phyloP scores from a whole-genome alignment of 148 eudicot genomes.

The Gaultheria prostrata region DNA sequence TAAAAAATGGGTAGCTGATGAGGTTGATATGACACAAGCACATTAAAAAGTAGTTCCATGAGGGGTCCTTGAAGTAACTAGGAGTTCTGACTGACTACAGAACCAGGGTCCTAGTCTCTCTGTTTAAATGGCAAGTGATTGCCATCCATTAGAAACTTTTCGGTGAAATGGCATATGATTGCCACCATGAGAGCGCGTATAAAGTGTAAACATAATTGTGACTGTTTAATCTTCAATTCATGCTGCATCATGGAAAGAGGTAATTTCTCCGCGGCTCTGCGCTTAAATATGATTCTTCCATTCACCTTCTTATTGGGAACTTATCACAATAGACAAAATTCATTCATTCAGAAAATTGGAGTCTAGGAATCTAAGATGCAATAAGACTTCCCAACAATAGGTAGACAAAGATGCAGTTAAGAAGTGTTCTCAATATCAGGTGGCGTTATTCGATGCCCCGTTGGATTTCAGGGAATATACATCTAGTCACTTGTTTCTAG shows the following conservation, averaged over 20 bases:
- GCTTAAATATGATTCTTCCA: not conserved
- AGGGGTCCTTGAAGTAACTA: not conserved
- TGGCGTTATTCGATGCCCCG: not conserved
- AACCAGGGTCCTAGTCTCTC: not conserved
- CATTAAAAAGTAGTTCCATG: not conserved
- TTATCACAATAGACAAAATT: not conserved
- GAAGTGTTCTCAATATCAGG: not conserved
- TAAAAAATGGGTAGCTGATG: not conserved
- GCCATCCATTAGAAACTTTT: not conserved
- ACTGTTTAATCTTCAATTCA: not conserved
- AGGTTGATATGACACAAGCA: not conserved
- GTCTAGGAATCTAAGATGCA: not conserved
- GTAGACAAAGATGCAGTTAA: conserved; percentile 2
- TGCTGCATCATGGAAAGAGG: not conserved
- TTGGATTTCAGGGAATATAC: not conserved
- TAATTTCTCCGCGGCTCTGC: too few species aligned
- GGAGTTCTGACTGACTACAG: not conserved
- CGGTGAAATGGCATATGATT: not conserved
- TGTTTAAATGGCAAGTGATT: not conserved
- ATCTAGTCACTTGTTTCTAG: not conserved
- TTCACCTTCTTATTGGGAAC: conserved; percentile 1
- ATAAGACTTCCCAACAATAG: not conserved
- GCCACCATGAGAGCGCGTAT: not conserved
- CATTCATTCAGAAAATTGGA: not conserved
- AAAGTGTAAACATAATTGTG: not conserved